Evolutionary conservation across 1,284 basidiomycete genomes (phyloP), one percentile per base, ranked within the genome.

Genomic region (Ustilago curta): DNA sequence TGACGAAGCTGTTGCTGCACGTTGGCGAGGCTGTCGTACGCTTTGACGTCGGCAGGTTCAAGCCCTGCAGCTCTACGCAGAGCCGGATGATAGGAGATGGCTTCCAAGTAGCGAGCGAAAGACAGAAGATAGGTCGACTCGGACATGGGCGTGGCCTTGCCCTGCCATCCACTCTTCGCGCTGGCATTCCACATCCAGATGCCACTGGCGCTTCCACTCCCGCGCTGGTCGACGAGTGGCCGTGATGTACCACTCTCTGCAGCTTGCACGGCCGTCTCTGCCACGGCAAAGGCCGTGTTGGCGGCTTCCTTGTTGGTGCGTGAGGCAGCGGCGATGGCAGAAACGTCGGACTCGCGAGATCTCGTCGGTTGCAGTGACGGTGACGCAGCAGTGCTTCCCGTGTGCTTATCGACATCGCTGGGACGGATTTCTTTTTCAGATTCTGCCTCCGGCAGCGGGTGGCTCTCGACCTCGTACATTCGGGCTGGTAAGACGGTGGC

Each of bases 111-210:
- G 37, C 70, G 72, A 11, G 75, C 73, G 39, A 80, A 83, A 9
- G 80, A 82, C 11, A 73, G 59, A 6, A 83, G 70, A 19, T 80
- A 82, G 40, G 80, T 79, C 9, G 74, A 76, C 31, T 79, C 67
- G 44, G 77, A 73, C 75, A 82, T 79, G 40, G 58, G 58, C 32
- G 29, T 35, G 3, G 66, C 71, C 11, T 56, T 60, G 43, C 65
- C 71, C 47, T 79, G 73, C 60, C 70, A 66, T 21, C 80, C 75
- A 23, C 68, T 76, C 19, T 62, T 49, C 12, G 65, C 59, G 55
- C 77, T 74, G 9, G 73, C 77, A 19, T 70, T 75, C 78, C 77
- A 79, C 68, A 74, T 77, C 73, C 75, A 79, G 43, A 77, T 68
- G 16, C 74, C 71, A 27, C 73, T 67, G 5, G 54, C 47, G 57